These are phyloP conservation scores for Elsinoe necatrix DNA, from an alignment of 2,329 filamentous ascomycete genomes.

Conservation along the genomic window DNA sequence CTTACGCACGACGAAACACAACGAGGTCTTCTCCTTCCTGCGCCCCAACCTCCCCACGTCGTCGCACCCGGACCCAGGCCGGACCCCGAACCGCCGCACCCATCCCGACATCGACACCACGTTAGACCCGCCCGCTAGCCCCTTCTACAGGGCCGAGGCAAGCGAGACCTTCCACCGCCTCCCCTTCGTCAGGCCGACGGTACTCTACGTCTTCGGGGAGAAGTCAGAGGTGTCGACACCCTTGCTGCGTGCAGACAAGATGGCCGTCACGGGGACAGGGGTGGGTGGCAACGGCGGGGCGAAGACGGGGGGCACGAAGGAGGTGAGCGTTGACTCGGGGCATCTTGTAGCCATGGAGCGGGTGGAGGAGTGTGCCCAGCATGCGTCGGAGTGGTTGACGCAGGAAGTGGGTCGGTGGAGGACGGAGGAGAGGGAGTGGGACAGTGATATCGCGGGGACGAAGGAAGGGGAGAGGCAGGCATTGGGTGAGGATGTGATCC, in stretches of 20 bases:
- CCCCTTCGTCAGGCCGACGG: conserved; percentile 52
- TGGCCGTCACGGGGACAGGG: conserved; percentile 55
- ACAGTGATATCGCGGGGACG: conserved; percentile 24
- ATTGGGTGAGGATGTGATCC: conserved; percentile 25
- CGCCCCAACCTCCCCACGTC: conserved; percentile 46
- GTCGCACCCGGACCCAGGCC: conserved; percentile 24
- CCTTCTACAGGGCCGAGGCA: conserved; percentile 62
- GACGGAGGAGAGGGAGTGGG: conserved; percentile 23
- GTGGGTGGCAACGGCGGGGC: conserved; percentile 59
- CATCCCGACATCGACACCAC: conserved; percentile 35
- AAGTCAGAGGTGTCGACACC: conserved; percentile 49
- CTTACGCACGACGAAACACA: conserved; percentile 73
- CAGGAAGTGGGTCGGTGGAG: conserved; percentile 30
- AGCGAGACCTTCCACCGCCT: conserved; percentile 49
- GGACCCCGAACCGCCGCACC: conserved; percentile 31
- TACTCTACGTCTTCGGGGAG: conserved; percentile 62
- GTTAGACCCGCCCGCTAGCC: conserved; percentile 32
- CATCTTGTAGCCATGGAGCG: conserved; percentile 82
- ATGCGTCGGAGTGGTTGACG: conserved; percentile 31
- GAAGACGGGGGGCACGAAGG: conserved; percentile 56
- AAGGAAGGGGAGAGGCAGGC: conserved; percentile 23
- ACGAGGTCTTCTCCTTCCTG: conserved; percentile 75
- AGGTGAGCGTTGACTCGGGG: conserved; percentile 53
- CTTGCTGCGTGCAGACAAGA: conserved; percentile 48
- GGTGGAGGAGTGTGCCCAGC: conserved; percentile 57